Base-by-base conservation (phyloP, 768 basidiomycete genomes). In the Termitomyces sp. region DNA sequence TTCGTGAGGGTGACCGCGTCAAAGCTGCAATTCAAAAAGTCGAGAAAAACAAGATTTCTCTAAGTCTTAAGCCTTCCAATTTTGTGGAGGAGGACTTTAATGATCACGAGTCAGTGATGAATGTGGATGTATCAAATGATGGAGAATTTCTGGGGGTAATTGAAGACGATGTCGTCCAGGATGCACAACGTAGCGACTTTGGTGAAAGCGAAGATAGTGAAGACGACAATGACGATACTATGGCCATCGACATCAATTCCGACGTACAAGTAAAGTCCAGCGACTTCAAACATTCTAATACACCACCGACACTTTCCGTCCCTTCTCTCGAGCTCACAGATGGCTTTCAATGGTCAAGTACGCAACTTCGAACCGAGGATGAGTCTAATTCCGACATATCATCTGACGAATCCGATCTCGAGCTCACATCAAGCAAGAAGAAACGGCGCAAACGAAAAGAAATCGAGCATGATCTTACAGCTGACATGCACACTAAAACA, bases 11-110 rank as follows among this genome's bases (percentile, higher is more conserved):
- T 5, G 93, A 98, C 69, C 78, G 77, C 38, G 90, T 98, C 57
- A 90, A 87, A 68, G 90, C 88, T 1, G 68, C 86, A 47, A 78
- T 99, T 42, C 68, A 87, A 37, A 79, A 80, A 9, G 76, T 95
- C 51, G 87, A 94, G 59, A 77, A 79, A 26, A 85, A 86, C 55
- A 90, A 87, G 63, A 84, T 85, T 44, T 92, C 93, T 56, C 77
- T 99, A 54, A 87, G 90, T 49, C 74, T 98, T 54, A 98, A 96
- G 68, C 90, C 92, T 24, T 96, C 93, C 26, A 84, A 89, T 68
- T 95, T 97, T 67, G 70, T 65, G 42, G 83, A 82, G 24, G 83
- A 85, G 45, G 88, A 88, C 57, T 79, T 84, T 48, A 70, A 74
- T 5, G 70, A 63, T 22, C 64, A 63, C 14, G 74, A 72, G 6